phyloP scores from a whole-genome alignment of 164 flowering plant genomes.

The Macadamia tetraphylla region DNA sequence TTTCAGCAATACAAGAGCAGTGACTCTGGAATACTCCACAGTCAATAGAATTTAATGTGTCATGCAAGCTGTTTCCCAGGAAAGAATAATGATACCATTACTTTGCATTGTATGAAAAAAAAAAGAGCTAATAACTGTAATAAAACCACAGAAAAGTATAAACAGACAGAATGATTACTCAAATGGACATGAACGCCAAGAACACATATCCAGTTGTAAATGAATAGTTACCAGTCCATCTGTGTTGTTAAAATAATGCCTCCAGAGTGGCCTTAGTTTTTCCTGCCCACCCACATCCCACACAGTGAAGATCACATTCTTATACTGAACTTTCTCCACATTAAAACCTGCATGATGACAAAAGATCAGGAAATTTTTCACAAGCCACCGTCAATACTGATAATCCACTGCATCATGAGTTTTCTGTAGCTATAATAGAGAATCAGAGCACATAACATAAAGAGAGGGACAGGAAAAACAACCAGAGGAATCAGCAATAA shows the following conservation, averaged over 20 bases:
- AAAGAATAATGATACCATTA: background rate
- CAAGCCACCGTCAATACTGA: background rate
- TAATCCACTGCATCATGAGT: background rate
- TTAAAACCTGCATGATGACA: slow-evolving; percentile 66
- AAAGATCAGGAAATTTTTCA: slow-evolving; percentile 1
- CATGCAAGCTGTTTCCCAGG: background rate
- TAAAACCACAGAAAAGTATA: no score
- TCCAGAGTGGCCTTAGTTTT: slow-evolving; percentile 95
- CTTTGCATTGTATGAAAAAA: no score
- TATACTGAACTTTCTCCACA: slow-evolving; percentile 97
- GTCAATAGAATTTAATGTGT: background rate
- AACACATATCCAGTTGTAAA: background rate
- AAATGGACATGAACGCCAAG: no score
- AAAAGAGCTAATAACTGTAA: no score
- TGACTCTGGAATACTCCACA: background rate
- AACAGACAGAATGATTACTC: no score
- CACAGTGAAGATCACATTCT: slow-evolving; percentile 93
- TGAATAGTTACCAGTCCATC: slow-evolving; percentile 77
- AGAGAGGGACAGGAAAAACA: no score
- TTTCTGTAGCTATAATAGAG: no score
- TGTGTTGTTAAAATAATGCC: slow-evolving; percentile 95
- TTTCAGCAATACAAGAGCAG: background rate
- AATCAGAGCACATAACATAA: no score
- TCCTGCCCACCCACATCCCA: slow-evolving; percentile 99
- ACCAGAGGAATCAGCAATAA: no score